These are phyloP conservation scores for Saururus chinensis DNA, from an alignment of 164 flowering plant species.

Conservation along the genomic window DNA sequence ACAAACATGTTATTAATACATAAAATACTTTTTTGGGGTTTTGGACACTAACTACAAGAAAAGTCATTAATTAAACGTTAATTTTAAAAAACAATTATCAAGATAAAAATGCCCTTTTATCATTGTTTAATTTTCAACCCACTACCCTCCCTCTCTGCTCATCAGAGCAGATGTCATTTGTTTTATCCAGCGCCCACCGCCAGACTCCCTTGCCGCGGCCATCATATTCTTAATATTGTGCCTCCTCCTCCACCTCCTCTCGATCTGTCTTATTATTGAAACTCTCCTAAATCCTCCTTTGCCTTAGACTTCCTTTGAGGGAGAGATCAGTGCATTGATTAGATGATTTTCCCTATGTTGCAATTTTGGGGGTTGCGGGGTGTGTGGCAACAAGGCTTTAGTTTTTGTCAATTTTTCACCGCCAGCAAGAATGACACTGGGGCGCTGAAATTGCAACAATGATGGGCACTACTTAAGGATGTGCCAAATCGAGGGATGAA, in stretches of 20 bases:
- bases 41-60: too few species aligned
- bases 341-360: neutral
- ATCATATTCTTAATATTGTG: too few species aligned
- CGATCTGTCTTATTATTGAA: neutral
- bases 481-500: constrained; percentile 85
- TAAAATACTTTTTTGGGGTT: too few species aligned
- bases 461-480: constrained; percentile 88
- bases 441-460: constrained; percentile 81
- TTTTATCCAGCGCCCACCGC: too few species aligned
- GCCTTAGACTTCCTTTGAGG: neutral
- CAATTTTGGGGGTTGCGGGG: constrained; percentile 51
- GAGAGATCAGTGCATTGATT: neutral
- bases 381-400: constrained; percentile 26
- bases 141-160: too few species aligned
- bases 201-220: neutral
- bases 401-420: neutral
- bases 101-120: too few species aligned
- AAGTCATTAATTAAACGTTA: too few species aligned
- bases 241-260: too few species aligned
- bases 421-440: constrained; percentile 46
- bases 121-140: too few species aligned
- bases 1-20: too few species aligned
- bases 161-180: too few species aligned
- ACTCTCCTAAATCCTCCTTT: neutral
- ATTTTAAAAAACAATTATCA: too few species aligned